Conservation (phyloP, 2,329 filamentous ascomycete species). For the Beauveria asiatica region DNA sequence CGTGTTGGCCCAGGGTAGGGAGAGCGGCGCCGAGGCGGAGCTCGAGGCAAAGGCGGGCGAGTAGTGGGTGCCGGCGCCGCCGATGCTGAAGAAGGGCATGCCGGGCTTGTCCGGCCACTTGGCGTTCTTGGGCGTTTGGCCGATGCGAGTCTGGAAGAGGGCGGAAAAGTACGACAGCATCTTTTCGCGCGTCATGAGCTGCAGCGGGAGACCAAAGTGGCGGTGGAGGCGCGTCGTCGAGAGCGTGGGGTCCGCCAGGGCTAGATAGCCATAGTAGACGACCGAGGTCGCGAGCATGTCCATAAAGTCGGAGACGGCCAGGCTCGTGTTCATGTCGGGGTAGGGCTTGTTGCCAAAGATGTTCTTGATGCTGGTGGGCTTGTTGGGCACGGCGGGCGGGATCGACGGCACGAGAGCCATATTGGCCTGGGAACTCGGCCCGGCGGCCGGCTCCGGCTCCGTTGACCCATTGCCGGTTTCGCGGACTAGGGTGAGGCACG, state of each 20-base stretch:
- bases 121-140: background rate
- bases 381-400: background rate
- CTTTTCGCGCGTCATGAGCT: slow-evolving; percentile 10
- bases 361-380: background rate
- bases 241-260: slow-evolving; percentile 11
- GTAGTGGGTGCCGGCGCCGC: slow-evolving; percentile 49
- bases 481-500: slow-evolving; percentile 9
- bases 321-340: slow-evolving; percentile 6
- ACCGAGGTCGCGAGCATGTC: slow-evolving; percentile 11
- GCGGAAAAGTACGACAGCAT: slow-evolving; percentile 13
- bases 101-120: background rate
- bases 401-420: slow-evolving; percentile 3
- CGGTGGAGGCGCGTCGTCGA: slow-evolving; percentile 7
- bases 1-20: slow-evolving; percentile 7
- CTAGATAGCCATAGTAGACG: slow-evolving; percentile 13
- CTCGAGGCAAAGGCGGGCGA: background rate
- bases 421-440: background rate
- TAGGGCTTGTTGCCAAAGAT: slow-evolving; percentile 7
- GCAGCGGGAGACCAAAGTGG: slow-evolving; percentile 12
- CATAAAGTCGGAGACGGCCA: slow-evolving; percentile 11
- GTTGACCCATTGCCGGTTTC: background rate
- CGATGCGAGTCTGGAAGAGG: slow-evolving; percentile 11
- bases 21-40: background rate
- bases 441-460: background rate
- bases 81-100: slow-evolving; percentile 51